Evolutionary conservation across 176 grass and related monocot genomes (phyloP).

Genomic region (Elaeis guineensis): DNA sequence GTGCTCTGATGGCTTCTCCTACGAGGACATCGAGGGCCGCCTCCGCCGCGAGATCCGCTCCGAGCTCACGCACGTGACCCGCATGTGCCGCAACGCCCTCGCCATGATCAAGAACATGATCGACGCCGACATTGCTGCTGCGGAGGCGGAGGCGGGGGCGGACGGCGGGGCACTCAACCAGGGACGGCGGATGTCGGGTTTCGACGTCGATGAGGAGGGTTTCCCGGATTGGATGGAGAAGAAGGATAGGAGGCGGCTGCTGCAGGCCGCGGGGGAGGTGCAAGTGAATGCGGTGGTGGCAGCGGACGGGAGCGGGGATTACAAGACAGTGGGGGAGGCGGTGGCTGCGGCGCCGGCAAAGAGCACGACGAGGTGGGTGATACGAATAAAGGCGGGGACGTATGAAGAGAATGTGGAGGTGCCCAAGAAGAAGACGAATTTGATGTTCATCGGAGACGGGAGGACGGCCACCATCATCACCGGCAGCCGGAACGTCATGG

Average conservation of each 20-base stretch:
- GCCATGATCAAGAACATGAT: slow-evolving; percentile 2
- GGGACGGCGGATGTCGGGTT: neutral
- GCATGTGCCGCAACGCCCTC: slow-evolving; percentile 20
- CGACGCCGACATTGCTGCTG: too few species aligned
- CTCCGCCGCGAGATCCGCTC: neutral
- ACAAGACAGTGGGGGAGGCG: neutral
- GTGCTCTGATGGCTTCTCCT: slow-evolving; percentile 17
- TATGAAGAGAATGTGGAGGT: slow-evolving; percentile 21
- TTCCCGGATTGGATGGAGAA: slow-evolving; percentile 11
- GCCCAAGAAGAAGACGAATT: slow-evolving; percentile 5
- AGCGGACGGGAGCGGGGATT: neutral
- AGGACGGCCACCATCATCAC: slow-evolving; percentile 11
- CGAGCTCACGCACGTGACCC: slow-evolving; percentile 7
- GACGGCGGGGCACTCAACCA: neutral
- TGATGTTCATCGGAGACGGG: slow-evolving; percentile 15
- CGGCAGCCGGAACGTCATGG: slow-evolving; percentile 7
- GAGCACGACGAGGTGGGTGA: slow-evolving; percentile 8
- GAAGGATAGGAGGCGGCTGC: neutral
- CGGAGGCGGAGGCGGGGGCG: neutral
- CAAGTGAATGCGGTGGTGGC: slow-evolving; percentile 1
- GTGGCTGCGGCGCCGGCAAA: slow-evolving; percentile 7
- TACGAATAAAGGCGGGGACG: neutral
- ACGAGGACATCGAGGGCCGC: neutral
- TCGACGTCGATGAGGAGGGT: neutral
- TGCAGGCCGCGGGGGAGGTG: neutral